Base-by-base conservation (phyloP, 768 basidiomycete genomes). In the Phylloporus scabripes region DNA sequence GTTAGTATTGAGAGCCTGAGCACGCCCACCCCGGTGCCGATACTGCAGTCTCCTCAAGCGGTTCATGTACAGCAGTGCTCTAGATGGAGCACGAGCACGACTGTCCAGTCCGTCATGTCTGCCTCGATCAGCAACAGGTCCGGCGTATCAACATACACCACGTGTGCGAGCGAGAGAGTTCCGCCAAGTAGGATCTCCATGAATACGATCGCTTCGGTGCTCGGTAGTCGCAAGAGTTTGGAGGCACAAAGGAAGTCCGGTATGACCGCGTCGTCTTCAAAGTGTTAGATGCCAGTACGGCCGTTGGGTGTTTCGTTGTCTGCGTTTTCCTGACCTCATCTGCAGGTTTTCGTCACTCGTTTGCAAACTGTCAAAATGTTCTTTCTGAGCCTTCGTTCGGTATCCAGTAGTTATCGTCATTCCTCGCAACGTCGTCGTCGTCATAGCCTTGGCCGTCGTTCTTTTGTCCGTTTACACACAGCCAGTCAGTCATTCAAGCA, bases 41-140 rank as follows among this genome's bases (percentile, higher is more conserved):
- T 33, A 1, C 45, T 58, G 21, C 51, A 50, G 23, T 39, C 50
- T 31, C 64, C 52, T 33, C 56, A 56, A 42, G 42, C 36, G 21
- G 53, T 52, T 5, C 59, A 68, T 15, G n/a, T 51, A 9, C 60
- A 53, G 5, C 56, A 53, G 42, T 44, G 4, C 17, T 67, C 65
- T 12, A 53, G 67, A 26, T 67, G 65, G 65, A 67, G 65, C 47
- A 51, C 62, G n/a, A 59, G 65, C 33, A 67, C 65, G 9, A 62
- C 65, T 5, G 50, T 61, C 32, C 61, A 45, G 45, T 67, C 65
- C 24, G 17, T 57, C 36, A 45, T 51, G 34, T 65, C 62, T n/a
- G 52, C 50, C 41, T 63, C 62, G 6, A 44, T 60, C 5, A 65
- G 62, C 46, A 62, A 62, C 15, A 49, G 49, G 46, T 63, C 62